Percentiles rank a stretch among this genome's conserved stretches.
Conservation (phyloP, 2,329 filamentous ascomycete genomes). For the Calonectria henricotiae region DNA sequence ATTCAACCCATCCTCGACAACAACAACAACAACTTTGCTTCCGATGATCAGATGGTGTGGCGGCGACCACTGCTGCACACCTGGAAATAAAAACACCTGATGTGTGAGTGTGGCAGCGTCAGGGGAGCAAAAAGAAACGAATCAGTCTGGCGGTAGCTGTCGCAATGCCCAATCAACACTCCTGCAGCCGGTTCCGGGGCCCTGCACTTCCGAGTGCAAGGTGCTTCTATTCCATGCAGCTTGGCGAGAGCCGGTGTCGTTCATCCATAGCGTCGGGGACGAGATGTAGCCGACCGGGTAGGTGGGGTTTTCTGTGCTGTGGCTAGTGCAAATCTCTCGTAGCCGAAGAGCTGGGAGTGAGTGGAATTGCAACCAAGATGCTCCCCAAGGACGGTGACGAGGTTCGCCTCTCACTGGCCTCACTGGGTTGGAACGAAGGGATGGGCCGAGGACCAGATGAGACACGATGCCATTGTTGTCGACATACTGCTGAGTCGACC, state of each 20-base stretch:
- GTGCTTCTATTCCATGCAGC: neutral
- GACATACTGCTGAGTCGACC: neutral
- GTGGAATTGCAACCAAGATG: neutral
- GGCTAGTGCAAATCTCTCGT: conserved; percentile 6
- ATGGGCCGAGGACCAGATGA: neutral
- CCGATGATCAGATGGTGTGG: neutral
- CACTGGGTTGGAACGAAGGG: neutral
- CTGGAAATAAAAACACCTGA: conserved; percentile 8
- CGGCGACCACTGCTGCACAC: neutral
- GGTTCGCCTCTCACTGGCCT: neutral
- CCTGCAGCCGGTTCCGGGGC: neutral
- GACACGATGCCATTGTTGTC: neutral
- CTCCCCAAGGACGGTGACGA: neutral
- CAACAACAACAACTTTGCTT: neutral
- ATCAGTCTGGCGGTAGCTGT: neutral
- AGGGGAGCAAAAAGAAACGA: neutral
- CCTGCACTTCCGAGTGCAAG: neutral
- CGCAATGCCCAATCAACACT: neutral
- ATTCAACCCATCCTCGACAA: neutral
- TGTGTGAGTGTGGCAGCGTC: conserved; percentile 7
- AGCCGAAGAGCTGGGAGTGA: conserved; percentile 6
- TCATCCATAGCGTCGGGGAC: conserved; percentile 1
- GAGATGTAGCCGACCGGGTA: neutral
- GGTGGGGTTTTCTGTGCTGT: neutral
- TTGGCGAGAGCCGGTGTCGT: conserved; percentile 6